These are phyloP conservation scores for Tolypocladium nubicola DNA, from an alignment of 2,329 filamentous ascomycete species.

Conservation along the genomic window DNA sequence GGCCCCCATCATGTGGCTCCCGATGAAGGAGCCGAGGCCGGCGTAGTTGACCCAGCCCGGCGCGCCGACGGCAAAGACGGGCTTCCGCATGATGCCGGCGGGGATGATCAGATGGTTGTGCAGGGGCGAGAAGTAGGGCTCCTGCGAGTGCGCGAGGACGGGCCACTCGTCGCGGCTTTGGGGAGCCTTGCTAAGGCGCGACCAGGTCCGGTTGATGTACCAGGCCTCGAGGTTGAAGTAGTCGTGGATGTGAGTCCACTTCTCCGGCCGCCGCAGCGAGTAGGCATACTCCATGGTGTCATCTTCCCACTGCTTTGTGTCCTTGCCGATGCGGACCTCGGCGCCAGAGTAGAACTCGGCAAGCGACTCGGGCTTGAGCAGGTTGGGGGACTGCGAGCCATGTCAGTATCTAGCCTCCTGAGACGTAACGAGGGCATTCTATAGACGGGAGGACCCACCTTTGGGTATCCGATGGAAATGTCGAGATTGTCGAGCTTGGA, in stretches of 20 bases:
- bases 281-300: neutral
- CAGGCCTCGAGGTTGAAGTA: constrained; percentile 6
- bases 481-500: neutral
- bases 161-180: neutral
- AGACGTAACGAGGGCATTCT: no score
- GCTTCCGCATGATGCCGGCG: constrained; percentile 4
- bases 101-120: constrained; percentile 9
- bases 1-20: constrained; percentile 5
- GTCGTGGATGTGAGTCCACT: constrained; percentile 7
- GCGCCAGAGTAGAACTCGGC: constrained; percentile 3
- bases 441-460: neutral
- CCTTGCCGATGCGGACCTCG: neutral
- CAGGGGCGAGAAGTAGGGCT: constrained; percentile 2
- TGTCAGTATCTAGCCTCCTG: neutral
- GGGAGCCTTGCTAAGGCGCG: neutral
- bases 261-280: neutral
- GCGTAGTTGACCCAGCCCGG: constrained; percentile 7
- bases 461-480: neutral
- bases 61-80: constrained; percentile 1
- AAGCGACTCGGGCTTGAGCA: neutral
- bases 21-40: constrained; percentile 5
- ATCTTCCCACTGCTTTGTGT: neutral
- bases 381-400: neutral
- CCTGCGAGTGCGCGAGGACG: constrained; percentile 1
- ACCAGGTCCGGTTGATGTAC: constrained; percentile 4